phyloP scores from a whole-genome alignment of 345 rosid genomes.

The Salix udensis region DNA sequence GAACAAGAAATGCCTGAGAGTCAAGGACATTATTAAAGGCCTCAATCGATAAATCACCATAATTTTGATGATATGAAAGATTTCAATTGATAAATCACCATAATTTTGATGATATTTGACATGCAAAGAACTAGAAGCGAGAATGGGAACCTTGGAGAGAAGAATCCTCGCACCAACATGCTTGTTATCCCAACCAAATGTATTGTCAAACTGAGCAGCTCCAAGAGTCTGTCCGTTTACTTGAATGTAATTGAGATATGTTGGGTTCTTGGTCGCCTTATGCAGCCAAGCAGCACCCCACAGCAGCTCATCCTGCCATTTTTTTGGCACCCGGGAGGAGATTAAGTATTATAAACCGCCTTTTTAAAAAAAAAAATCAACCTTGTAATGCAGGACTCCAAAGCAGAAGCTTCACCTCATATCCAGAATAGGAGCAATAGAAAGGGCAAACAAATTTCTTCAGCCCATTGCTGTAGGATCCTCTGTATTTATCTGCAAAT shows the following conservation, averaged over 20 bases:
- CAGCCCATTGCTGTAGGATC: constrained; percentile 51
- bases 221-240: constrained; percentile 27
- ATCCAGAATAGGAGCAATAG: constrained; percentile 57
- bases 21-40: background rate
- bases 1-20: constrained; percentile 70
- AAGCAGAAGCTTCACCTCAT: constrained; percentile 32
- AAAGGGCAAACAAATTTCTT: constrained; percentile 48
- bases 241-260: constrained; percentile 29
- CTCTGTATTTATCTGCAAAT: constrained; percentile 56
- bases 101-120: background rate
- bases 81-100: background rate
- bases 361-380: background rate
- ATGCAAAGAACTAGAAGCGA: background rate
- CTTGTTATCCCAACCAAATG: constrained; percentile 38
- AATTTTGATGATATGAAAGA: background rate
- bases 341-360: background rate
- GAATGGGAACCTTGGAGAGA: constrained; percentile 22
- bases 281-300: constrained; percentile 39
- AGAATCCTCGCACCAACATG: constrained; percentile 37
- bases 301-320: constrained; percentile 29
- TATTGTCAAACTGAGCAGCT: constrained; percentile 30
- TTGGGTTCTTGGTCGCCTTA: constrained; percentile 28
- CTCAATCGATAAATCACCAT: background rate
- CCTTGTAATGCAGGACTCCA: too few relatives aligned
- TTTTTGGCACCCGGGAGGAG: background rate